Conservation (phyloP, 106 monocot genomes). For the Hemerocallis citrina region DNA sequence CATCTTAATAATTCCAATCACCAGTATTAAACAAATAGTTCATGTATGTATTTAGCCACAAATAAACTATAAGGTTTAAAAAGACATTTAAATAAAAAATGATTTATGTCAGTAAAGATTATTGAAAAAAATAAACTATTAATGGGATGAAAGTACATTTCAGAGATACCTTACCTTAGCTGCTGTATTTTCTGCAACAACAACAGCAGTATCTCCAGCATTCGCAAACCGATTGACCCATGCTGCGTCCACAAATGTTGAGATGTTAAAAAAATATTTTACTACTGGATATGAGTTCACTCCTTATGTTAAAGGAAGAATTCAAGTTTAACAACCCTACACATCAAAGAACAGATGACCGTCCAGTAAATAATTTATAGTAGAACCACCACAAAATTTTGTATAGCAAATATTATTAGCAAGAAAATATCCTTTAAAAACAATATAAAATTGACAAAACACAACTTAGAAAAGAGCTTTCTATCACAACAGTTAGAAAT, state of each 20-base stretch:
- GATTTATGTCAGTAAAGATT: background rate
- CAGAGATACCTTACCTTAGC: constrained; percentile 39
- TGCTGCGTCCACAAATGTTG: constrained; percentile 31
- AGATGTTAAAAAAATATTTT: background rate
- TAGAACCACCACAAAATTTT: background rate
- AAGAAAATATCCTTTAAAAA: constrained; percentile 1
- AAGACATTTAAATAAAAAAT: background rate
- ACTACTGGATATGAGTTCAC: background rate
- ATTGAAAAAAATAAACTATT: background rate
- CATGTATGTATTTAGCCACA: background rate
- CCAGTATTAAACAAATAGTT: background rate
- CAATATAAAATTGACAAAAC: background rate
- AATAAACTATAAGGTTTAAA: background rate
- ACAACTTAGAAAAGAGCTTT: too few relatives aligned
- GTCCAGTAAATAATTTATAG: background rate
- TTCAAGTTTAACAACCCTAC: background rate
- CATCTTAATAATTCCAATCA: background rate
- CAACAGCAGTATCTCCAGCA: constrained; percentile 87
- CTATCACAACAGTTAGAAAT: too few relatives aligned
- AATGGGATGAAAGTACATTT: background rate
- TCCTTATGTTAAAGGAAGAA: background rate
- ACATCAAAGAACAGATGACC: background rate
- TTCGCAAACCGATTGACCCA: constrained; percentile 99
- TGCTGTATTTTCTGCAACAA: constrained; percentile 80
- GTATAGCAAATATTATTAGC: background rate